Base-by-base conservation (phyloP, 495 filamentous ascomycete species). In the Tuber melanosporum region DNA sequence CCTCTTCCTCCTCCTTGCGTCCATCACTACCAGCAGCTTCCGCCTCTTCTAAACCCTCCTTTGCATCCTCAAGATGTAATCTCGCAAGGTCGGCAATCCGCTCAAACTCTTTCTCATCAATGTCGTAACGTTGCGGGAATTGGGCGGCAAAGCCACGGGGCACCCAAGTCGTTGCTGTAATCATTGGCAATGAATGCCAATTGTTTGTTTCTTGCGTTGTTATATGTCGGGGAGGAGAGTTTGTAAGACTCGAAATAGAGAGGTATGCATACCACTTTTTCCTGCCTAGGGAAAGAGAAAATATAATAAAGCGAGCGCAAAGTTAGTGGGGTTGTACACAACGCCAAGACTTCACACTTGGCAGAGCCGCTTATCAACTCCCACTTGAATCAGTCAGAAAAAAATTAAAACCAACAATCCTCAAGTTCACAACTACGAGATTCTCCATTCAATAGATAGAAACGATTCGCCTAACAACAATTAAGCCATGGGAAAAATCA, bases 141-240 rank as follows among this genome's bases (percentile, higher is more conserved):
- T 92, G 91, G 72, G 95, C 94, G 46, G 96, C 93, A 85, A 94
- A 93, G 69, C 96, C 96, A 26, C 94, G 92, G 76, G 93, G 94
- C 81, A 98, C 95, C 95, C 95, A 99, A 7, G 91, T 85, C 1
- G 94, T 92, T 49, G 93, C 92, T 36, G 96, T 98, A 75, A 99
- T 97, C 95, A 98, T 98, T 15, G 26, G 32, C 26, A 36, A 66
- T 14, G 20, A 15, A 32, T 32, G 32, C 14, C 44, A 22, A 52
- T 70, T 12, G 73, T 45, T 41, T 66, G 14, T 43, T 72, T 62
- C 72, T 70, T 70, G 43, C 20, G 41, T 22, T 45, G 62, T 41
- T 26, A 32, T 39, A 19, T 10, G 9, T 20, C 32, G 57, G n/a
- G 45, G 32, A n/a, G 46, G 46, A 66, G 43, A 39, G 66, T 62